Evolutionary conservation across 23 red algal genomes (phyloP), one percentile per base, ranked within the genome.

Genomic region (Gracilaria caudata): DNA sequence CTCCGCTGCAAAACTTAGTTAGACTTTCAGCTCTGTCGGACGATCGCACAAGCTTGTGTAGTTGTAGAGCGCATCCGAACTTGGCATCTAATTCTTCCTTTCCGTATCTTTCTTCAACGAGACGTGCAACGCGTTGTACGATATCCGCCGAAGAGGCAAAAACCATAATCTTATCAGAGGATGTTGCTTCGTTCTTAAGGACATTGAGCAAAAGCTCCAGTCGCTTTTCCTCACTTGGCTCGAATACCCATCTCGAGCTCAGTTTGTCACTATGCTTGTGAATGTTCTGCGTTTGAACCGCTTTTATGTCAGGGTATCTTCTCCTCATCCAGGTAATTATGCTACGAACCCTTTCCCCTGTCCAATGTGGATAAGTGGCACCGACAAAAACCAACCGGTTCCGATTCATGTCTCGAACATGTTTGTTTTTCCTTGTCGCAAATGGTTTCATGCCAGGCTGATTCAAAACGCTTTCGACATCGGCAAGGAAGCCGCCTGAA

Each of bases 311-410:
- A 45, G 93, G 93, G 73, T 95, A 95, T 45, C 93, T 72, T 51
- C 83, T 78, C 23, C 61, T 74, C 74, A 95, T 95, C 80, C 78
- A 90, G 34, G 78, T 95, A 26, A 92, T 49, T 29, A 95, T 86
- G 13, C 61, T 77, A 16, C 79, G 77, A 26, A 95, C 93, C 35
- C 63, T 84, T 11, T 90, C 93, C 11, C 93, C 93, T 4, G 80
- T 89, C 86, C 93, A 90, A 53, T 95, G 86, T 45, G 86, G 84
- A 45, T 82, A 86, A 45, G 90, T 98, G n/a, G 95, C 95, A 30
- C 90, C 95, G 28, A 94, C 79, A 68, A 90, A 91, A 28, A 98
- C 20, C 73, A 98, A 40, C 2, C 83, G 73, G 64, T 85, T 91
- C 25, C 70, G 74, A 78, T 91, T 90, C 58, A 88, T 63, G 7